Conservation (phyloP, 495 filamentous ascomycete species). For the Penicillium robsamsonii region DNA sequence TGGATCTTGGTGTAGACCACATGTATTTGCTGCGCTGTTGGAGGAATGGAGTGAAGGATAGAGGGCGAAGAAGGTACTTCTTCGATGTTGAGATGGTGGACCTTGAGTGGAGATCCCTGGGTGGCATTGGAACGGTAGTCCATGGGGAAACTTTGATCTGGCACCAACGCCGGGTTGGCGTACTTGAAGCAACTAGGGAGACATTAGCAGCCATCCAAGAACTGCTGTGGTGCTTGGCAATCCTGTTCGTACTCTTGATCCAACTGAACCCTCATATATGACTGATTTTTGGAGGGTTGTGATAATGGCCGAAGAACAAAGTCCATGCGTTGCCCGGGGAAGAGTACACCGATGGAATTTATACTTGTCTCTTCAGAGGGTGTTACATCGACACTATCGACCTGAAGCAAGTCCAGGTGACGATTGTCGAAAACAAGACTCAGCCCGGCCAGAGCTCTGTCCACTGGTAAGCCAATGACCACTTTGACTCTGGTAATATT, state of each 20-base stretch:
- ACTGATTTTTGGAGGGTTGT: constrained; percentile 7
- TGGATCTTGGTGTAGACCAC: constrained; percentile 51
- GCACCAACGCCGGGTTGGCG: constrained; percentile 43
- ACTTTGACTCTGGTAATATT: neutral
- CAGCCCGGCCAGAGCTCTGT: constrained; percentile 45
- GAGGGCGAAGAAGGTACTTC: constrained; percentile 25
- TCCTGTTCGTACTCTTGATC: constrained; percentile 39
- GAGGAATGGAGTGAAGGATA: constrained; percentile 24
- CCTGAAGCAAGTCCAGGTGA: constrained; percentile 32
- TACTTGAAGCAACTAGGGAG: constrained; percentile 44
- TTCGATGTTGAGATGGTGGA: constrained; percentile 24
- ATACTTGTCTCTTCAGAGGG: constrained; percentile 12
- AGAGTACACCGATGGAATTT: constrained; percentile 42
- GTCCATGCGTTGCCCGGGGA: constrained; percentile 53
- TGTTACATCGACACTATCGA: constrained; percentile 43
- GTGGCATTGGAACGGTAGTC: constrained; percentile 5
- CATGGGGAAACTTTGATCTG: constrained; percentile 43
- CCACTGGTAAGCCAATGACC: neutral
- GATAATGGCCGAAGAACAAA: constrained; percentile 30
- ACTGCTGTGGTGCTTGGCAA: neutral
- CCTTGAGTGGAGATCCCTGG: constrained; percentile 1
- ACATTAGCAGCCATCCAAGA: neutral
- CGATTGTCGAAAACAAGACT: constrained; percentile 34
- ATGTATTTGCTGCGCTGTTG: constrained; percentile 37
- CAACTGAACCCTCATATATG: constrained; percentile 36